A percentile compares a stretch with the other conserved stretches of the same genome.
These are phyloP conservation scores for Musa itinerans DNA, from an alignment of 176 grass and related monocot genomes.

Conservation along the genomic window DNA sequence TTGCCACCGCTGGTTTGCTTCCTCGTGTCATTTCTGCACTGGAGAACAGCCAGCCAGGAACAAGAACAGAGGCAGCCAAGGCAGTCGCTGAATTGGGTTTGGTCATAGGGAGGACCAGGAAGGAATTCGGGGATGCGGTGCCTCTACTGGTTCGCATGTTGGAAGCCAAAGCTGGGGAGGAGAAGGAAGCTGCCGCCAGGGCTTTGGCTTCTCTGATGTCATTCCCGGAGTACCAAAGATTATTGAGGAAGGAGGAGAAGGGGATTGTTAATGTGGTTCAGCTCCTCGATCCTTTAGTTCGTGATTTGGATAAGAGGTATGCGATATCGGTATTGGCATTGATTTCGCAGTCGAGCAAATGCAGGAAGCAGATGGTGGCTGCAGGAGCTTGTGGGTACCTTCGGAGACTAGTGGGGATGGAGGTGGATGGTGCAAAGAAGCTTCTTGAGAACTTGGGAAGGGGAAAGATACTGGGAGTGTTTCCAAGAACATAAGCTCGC, in stretches of 20 bases:
- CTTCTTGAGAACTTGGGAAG: slow-evolving; percentile 54
- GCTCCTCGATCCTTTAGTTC: slow-evolving; percentile 37
- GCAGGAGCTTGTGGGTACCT: slow-evolving; percentile 68
- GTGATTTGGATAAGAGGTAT: slow-evolving; percentile 35
- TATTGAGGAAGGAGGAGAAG: slow-evolving; percentile 53
- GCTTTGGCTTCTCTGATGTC: slow-evolving; percentile 39
- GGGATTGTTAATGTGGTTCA: slow-evolving; percentile 56
- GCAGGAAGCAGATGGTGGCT: slow-evolving; percentile 74
- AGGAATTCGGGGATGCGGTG: slow-evolving; percentile 29
- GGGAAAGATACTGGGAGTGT: slow-evolving; percentile 74
- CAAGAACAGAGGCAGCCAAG: slow-evolving; percentile 44
- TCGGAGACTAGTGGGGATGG: slow-evolving; percentile 29
- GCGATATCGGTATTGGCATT: slow-evolving; percentile 39
- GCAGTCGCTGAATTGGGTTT: slow-evolving; percentile 45
- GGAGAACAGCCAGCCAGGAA: slow-evolving; percentile 22
- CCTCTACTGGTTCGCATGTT: slow-evolving; percentile 58
- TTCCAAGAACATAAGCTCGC: slow-evolving; percentile 49
- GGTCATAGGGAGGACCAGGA: slow-evolving; percentile 25
- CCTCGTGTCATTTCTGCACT: slow-evolving; percentile 34
- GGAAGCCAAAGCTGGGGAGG: slow-evolving; percentile 34
- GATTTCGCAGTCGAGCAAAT: slow-evolving; percentile 43
- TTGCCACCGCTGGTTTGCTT: slow-evolving; percentile 31
- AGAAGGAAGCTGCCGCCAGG: slow-evolving; percentile 43
- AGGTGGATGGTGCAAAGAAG: slow-evolving; percentile 70
- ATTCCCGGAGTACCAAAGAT: slow-evolving; percentile 30